These are phyloP conservation scores for Citeromyces nyonsensis DNA, from an alignment of 805 yeast species.

Conservation along the genomic window DNA sequence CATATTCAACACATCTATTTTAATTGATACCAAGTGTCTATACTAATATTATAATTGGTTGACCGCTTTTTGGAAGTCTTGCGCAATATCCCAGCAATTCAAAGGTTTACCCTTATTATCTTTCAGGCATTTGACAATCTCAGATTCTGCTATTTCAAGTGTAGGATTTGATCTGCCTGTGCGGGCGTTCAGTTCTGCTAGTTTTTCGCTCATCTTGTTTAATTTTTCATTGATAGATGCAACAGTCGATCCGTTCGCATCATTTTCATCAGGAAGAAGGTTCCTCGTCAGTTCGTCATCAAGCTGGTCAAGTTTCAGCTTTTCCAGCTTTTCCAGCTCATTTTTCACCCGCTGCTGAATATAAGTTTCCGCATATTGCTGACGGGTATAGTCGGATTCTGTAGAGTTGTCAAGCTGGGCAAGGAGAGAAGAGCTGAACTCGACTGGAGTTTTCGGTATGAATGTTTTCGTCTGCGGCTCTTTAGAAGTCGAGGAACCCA, in stretches of 20 bases:
- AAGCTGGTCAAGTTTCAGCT: slow-evolving; percentile 32
- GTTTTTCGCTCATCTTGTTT: slow-evolving; percentile 16
- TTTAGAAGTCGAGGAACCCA: too few relatives aligned
- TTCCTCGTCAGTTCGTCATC: slow-evolving; percentile 29
- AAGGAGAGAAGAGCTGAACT: slow-evolving; percentile 48
- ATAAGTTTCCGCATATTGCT: slow-evolving; percentile 50
- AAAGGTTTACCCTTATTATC: slow-evolving; percentile 49
- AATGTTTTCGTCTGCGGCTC: slow-evolving; percentile 39
- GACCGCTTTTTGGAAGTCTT: slow-evolving; percentile 47
- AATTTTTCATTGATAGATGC: slow-evolving; percentile 15
- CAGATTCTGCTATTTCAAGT: slow-evolving; percentile 26
- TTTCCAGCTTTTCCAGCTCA: slow-evolving; percentile 37
- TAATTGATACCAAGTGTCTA: too few relatives aligned
- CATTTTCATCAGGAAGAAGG: slow-evolving; percentile 17
- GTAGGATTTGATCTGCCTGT: slow-evolving; percentile 19
- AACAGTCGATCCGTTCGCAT: slow-evolving; percentile 6
- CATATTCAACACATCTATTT: too few relatives aligned
- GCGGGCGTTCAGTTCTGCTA: slow-evolving; percentile 12
- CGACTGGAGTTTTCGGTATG: slow-evolving; percentile 52
- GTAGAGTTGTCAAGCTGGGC: slow-evolving; percentile 44
- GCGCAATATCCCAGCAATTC: slow-evolving; percentile 74
- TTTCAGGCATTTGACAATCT: slow-evolving; percentile 44
- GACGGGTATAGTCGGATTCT: slow-evolving; percentile 59
- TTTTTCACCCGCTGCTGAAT: slow-evolving; percentile 50
- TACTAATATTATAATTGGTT: slow-evolving; percentile 19